A percentile compares a stretch with the other conserved stretches of the same genome.
These are phyloP conservation scores for Neoconidiobolus thromboides DNA, from an alignment of 371 early-diverging fungal genomes.

Conservation along the genomic window DNA sequence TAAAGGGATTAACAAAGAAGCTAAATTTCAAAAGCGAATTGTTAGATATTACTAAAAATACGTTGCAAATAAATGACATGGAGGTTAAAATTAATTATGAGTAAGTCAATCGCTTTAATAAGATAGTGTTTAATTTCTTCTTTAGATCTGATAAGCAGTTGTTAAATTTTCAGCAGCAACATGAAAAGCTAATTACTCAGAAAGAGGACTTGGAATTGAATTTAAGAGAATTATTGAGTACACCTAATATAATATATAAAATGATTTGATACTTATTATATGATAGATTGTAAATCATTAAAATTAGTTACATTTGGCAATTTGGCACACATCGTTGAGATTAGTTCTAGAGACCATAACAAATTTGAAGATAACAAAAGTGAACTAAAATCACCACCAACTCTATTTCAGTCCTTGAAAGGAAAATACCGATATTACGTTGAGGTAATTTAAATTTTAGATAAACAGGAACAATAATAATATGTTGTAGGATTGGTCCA, in stretches of 20 bases:
- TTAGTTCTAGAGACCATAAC: conserved; percentile 16
- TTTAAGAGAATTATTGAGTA: conserved; percentile 17
- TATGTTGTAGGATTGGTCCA: no score
- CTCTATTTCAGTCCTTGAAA: conserved; percentile 19
- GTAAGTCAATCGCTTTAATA: no score
- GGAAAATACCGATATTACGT: conserved; percentile 13
- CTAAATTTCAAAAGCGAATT: no score
- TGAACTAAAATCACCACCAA: conserved; percentile 4
- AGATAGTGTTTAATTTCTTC: no score
- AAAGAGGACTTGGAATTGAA: conserved; percentile 12
- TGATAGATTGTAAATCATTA: conserved; percentile 10
- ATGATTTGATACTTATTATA: not conserved
- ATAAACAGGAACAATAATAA: no score
- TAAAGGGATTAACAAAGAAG: no score
- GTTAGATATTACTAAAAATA: no score
- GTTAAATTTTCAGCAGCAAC: not conserved
- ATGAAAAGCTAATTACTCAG: conserved; percentile 8
- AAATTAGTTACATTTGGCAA: conserved; percentile 14
- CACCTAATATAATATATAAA: not conserved
- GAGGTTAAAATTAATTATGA: no score
- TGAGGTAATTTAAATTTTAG: not conserved
- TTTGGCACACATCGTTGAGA: conserved; percentile 30
- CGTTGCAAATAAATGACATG: no score
- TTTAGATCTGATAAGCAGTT: not conserved
- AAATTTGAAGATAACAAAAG: not conserved